These are phyloP conservation scores for Wallacemonas sp. DNA, from an alignment of 208 protist species.

Conservation along the genomic window DNA sequence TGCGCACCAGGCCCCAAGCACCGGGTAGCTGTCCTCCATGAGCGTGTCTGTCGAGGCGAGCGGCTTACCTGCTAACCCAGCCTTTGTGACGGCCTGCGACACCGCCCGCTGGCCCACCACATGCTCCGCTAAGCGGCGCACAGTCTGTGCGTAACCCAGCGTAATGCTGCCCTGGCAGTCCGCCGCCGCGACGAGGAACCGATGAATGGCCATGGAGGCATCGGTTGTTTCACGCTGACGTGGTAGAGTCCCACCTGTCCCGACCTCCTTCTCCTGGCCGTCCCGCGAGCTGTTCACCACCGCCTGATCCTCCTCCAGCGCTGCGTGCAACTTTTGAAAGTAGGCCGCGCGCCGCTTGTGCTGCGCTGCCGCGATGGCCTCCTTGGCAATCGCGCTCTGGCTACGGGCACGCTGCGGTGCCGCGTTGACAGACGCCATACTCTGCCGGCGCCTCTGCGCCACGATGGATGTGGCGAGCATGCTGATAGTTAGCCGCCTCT, in stretches of 20 bases:
- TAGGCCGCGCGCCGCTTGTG: neutral
- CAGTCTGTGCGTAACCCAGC: slow-evolving; percentile 1
- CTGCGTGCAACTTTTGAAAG: neutral
- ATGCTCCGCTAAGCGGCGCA: neutral
- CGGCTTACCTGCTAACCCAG: too few relatives aligned
- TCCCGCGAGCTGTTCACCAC: too few relatives aligned
- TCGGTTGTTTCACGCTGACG: too few relatives aligned
- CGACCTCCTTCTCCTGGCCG: too few relatives aligned
- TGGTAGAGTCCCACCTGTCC: too few relatives aligned
- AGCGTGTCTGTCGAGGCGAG: neutral
- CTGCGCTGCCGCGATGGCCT: neutral
- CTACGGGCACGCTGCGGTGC: neutral
- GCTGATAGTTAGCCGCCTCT: neutral
- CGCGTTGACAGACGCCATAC: neutral
- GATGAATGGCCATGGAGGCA: neutral
- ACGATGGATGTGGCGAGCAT: slow-evolving; percentile 1
- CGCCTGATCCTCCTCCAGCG: too few relatives aligned
- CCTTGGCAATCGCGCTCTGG: neutral
- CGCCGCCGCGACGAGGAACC: neutral
- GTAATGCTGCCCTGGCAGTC: slow-evolving; percentile 1
- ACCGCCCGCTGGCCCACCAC: neutral
- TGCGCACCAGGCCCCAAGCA: slow-evolving; percentile 18
- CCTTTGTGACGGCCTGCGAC: too few relatives aligned
- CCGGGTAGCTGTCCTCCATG: neutral
- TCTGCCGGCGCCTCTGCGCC: neutral